Evolutionary conservation across 106 monocot genomes (phyloP), one percentile per base, ranked within the genome.

Genomic region (Apostasia shenzhenica): DNA sequence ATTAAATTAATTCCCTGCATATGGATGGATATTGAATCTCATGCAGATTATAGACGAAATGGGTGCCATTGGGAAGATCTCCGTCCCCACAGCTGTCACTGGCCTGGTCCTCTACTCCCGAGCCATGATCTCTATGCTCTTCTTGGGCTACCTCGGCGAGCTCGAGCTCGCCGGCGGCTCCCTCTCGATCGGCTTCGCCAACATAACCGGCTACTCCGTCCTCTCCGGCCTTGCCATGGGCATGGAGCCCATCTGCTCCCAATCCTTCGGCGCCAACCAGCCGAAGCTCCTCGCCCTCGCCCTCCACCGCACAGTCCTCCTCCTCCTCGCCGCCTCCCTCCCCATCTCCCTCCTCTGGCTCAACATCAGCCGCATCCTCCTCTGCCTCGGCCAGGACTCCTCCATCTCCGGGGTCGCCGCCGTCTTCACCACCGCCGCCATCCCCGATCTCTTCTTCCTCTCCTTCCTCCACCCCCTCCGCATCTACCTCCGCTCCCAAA

Each of bases 201-300:
- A 26, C 26, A 26, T 26, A 26, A 26, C 26, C 26, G 26, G 26
- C 26, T 26, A 26, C 26, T 26, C 26, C 26, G 26, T 26, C 26
- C 26, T 26, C 26, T 26, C 26, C 26, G 26, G 94, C 4, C 78
- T 94, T 7, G 94, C 94, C 40, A 83, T 94, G 77, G 94, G 94
- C 0, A 90, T 94, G 94, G 94, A 94, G 72, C 94, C 94, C 78
- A 90, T 94, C 61, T 94, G 94, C 73, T 84, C 87, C 45, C 94
- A 94, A 65, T 89, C 94, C 12, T 94, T 84, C 72, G 94, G 94
- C 2, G 94, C 90, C 26, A 69, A 74, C 14, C 90, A 87, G 41
- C 71, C 78, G 5, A 84, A 87, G 61, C 72, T 94, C 70, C 84
- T 94, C 41, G 86, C 80, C 38, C 78, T 94, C 48, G 78, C 87